Conservation (phyloP, 208 protist genomes). For the Acanthamoeba divionensis region DNA sequence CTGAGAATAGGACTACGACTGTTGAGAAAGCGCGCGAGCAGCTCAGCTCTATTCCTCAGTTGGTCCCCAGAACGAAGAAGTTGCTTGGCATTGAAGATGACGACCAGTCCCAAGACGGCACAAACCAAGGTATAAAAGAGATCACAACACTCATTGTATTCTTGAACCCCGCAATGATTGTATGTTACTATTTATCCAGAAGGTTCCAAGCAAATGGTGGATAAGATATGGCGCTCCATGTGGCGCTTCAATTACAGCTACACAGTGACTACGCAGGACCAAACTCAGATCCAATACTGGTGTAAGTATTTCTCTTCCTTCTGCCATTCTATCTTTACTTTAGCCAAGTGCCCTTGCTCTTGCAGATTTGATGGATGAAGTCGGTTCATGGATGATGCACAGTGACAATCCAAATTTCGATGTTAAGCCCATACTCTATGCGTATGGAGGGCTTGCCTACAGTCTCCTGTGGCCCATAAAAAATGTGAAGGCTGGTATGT, state of each 20-base stretch:
- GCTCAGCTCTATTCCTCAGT: background rate
- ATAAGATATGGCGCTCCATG: background rate
- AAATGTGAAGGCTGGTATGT: too few species aligned
- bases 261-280: background rate
- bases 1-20: constrained; percentile 10
- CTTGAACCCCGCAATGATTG: too few species aligned
- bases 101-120: too few species aligned
- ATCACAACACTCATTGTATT: too few species aligned
- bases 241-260: constrained; percentile 30
- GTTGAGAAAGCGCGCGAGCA: constrained; percentile 12
- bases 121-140: too few species aligned
- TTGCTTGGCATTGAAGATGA: background rate
- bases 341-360: background rate
- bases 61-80: background rate
- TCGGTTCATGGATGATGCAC: constrained; percentile 8
- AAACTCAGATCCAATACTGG: background rate
- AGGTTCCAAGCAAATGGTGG: background rate
- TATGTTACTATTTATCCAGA: too few species aligned
- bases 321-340: background rate
- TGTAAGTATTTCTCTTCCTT: background rate
- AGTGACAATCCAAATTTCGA: constrained; percentile 10
- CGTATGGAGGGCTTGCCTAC: background rate
- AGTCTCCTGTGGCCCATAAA: constrained; percentile 10
- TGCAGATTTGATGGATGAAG: constrained; percentile 21
- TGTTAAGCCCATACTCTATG: background rate